A percentile compares a stretch with the other conserved stretches of the same genome.
These are phyloP conservation scores for Moesziomyces antarcticus DNA, from an alignment of 1,284 basidiomycete species.

Conservation along the genomic window DNA sequence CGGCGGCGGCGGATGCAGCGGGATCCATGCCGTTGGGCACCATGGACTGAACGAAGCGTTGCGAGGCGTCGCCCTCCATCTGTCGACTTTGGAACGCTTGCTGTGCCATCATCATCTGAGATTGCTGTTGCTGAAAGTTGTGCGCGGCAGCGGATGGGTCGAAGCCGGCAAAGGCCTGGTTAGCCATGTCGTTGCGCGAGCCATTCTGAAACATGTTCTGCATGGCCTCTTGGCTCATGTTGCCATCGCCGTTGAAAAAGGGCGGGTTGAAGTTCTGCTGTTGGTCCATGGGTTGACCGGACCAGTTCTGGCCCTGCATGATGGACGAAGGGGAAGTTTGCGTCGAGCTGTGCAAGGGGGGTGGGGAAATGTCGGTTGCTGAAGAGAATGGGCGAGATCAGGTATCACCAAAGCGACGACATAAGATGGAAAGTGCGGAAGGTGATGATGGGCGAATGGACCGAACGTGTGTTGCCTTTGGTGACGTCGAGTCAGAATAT, in stretches of 20 bases:
- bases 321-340: not conserved
- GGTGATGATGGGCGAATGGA: not conserved
- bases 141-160: constrained; percentile 16
- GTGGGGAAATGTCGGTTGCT: not conserved
- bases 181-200: constrained; percentile 14
- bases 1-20: constrained; percentile 45
- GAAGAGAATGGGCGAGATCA: not conserved
- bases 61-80: constrained; percentile 15
- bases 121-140: constrained; percentile 28
- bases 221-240: constrained; percentile 40
- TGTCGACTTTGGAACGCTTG: constrained; percentile 12
- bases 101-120: constrained; percentile 39
- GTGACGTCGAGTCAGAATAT: constrained; percentile 26
- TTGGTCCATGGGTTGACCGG: constrained; percentile 18
- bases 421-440: not conserved
- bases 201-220: constrained; percentile 32
- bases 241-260: constrained; percentile 33
- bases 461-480: constrained; percentile 2
- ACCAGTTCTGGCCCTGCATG: constrained; percentile 45
- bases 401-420: not conserved
- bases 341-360: not conserved
- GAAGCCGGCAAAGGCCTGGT: constrained; percentile 21
- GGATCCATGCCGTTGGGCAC: constrained; percentile 21
- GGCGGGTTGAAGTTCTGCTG: constrained; percentile 29
- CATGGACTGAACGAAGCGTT: constrained; percentile 23